These are phyloP conservation scores for Colletotrichum paranaense DNA, from an alignment of 2,329 filamentous ascomycete species.

Conservation along the genomic window DNA sequence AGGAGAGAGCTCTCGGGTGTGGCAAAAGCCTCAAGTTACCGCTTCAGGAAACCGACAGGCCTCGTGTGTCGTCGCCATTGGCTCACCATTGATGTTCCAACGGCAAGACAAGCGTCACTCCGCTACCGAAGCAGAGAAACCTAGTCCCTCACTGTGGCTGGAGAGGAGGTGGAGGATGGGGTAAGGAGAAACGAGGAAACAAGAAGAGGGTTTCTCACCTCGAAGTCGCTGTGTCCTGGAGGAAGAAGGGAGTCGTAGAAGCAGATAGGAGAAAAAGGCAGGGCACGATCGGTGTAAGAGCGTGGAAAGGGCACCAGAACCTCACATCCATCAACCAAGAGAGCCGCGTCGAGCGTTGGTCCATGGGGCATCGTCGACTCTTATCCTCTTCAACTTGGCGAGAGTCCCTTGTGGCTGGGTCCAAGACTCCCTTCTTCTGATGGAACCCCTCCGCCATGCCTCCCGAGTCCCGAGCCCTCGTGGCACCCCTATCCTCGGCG, in stretches of 20 bases:
- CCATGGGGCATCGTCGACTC: conserved; percentile 12
- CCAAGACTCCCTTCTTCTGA: conserved; percentile 14
- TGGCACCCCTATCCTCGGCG: conserved; percentile 31
- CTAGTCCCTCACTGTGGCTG: conserved; percentile 20
- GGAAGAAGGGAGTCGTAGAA: neutral
- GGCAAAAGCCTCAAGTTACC: conserved; percentile 27
- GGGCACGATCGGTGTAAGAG: neutral
- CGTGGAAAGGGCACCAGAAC: neutral
- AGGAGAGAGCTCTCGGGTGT: conserved; percentile 11
- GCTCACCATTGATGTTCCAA: conserved; percentile 31
- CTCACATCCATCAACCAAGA: neutral
- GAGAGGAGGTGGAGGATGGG: conserved; percentile 2
- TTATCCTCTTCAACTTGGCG: conserved; percentile 26
- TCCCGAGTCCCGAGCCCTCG: conserved; percentile 22
- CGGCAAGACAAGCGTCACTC: conserved; percentile 13
- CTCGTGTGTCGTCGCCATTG: conserved; percentile 24
- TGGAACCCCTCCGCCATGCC: conserved; percentile 25
- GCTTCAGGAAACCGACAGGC: conserved; percentile 31
- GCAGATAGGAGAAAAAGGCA: too few relatives aligned
- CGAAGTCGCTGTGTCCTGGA: neutral
- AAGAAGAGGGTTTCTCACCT: neutral
- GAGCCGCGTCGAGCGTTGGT: neutral
- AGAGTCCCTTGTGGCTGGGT: conserved; percentile 14
- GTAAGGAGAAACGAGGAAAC: neutral
- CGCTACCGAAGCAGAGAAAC: conserved; percentile 3